A percentile compares a stretch with the other conserved stretches of the same genome.
phyloP scores from a whole-genome alignment of 805 yeast species.

The Zygoascus flipseniorum region DNA sequence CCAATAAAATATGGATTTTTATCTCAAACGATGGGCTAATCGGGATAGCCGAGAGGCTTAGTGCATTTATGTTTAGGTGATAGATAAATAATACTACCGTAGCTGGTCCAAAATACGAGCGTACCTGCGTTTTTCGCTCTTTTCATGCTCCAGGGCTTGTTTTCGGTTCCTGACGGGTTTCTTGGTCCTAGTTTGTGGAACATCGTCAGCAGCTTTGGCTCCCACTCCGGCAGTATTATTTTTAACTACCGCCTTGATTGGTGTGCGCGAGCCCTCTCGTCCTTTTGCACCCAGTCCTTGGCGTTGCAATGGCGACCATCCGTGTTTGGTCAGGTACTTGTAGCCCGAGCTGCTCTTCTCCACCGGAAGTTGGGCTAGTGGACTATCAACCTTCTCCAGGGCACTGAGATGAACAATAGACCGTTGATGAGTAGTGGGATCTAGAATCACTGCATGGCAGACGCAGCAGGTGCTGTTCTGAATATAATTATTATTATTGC shows the following conservation, averaged over 20 bases:
- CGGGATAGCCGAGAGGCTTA: no score
- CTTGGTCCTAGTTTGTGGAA: not conserved
- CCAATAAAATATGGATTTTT: no score
- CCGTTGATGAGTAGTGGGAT: conserved; percentile 1
- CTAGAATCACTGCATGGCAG: conserved; percentile 2
- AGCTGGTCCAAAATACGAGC: not conserved
- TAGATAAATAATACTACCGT: not conserved
- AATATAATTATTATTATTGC: not conserved
- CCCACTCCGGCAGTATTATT: conserved; percentile 6
- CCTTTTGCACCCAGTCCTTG: conserved; percentile 11
- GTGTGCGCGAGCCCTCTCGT: conserved; percentile 8
- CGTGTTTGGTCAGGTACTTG: conserved; percentile 7
- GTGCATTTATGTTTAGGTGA: no score
- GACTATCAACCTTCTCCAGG: conserved; percentile 1
- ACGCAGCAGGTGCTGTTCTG: not conserved
- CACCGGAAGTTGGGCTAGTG: conserved; percentile 2
- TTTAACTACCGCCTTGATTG: conserved; percentile 4
- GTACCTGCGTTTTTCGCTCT: not conserved
- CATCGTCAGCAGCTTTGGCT: not conserved
- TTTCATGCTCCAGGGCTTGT: not conserved
- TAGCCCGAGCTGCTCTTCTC: not conserved
- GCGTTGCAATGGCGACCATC: conserved; percentile 10
- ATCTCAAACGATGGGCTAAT: no score
- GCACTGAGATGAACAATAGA: conserved; percentile 6
- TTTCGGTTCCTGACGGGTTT: not conserved